A percentile compares a stretch with the other conserved stretches of the same genome.
These are phyloP conservation scores for Tremellales sp. DNA, from an alignment of 1,284 basidiomycete species.

Conservation along the genomic window DNA sequence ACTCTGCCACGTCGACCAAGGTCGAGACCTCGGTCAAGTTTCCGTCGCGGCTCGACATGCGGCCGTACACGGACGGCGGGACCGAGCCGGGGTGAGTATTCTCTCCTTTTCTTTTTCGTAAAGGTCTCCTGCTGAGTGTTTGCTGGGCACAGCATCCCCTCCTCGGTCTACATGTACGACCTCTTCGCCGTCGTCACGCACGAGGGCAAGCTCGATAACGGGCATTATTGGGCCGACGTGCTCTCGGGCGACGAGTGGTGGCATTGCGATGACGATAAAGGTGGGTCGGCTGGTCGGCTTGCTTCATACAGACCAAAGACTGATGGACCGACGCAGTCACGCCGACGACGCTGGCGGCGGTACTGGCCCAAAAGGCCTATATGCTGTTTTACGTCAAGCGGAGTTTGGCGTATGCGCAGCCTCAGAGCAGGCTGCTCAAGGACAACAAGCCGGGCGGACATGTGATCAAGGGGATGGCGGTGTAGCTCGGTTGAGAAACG, in stretches of 20 bases:
- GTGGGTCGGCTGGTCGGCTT: conserved; percentile 50
- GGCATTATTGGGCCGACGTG: conserved; percentile 64
- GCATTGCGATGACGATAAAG: conserved; percentile 87
- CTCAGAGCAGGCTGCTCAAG: too few relatives aligned
- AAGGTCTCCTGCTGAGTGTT: neutral
- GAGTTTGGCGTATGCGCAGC: conserved; percentile 69
- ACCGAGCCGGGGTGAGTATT: neutral
- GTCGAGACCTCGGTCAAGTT: conserved; percentile 81
- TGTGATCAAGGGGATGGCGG: too few relatives aligned
- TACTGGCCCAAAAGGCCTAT: conserved; percentile 69
- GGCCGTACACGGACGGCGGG: conserved; percentile 61
- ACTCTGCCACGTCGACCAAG: conserved; percentile 74
- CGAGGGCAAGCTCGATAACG: conserved; percentile 90
- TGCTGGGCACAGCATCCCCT: conserved; percentile 45
- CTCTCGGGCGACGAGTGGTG: conserved; percentile 66
- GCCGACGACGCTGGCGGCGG: conserved; percentile 62
- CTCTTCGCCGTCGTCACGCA: conserved; percentile 92
- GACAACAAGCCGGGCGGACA: too few relatives aligned
- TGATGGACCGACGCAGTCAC: conserved; percentile 53
- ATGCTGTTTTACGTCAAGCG: conserved; percentile 92
- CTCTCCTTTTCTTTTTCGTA: neutral
- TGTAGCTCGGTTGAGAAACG: too few relatives aligned
- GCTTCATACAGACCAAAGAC: neutral
- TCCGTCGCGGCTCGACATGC: conserved; percentile 81
- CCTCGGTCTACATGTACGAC: conserved; percentile 80